Evolutionary conservation across 83 land plant genomes (phyloP).

Genomic region (Isoetes engelmannii): DNA sequence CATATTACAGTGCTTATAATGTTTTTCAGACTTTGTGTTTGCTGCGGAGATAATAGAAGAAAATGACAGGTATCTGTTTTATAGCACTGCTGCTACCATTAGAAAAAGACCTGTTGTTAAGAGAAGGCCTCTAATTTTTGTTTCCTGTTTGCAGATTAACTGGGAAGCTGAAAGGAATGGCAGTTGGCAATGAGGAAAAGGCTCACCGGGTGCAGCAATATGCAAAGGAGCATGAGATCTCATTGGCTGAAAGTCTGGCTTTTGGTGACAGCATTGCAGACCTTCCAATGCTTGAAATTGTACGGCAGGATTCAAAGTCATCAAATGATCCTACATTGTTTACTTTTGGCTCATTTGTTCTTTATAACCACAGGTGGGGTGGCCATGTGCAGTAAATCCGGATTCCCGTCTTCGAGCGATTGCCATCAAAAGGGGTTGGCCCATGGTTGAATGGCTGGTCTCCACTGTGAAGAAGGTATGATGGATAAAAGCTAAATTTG

Average conservation of each 20-base stretch:
- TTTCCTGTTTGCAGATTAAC: slow-evolving; percentile 21
- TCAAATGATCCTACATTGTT: background rate
- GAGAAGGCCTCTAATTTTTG: background rate
- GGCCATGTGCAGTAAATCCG: slow-evolving; percentile 31
- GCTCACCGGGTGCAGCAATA: slow-evolving; percentile 25
- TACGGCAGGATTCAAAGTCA: slow-evolving; percentile 5
- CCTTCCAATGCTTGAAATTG: slow-evolving; percentile 30
- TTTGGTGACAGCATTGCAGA: slow-evolving; percentile 37
- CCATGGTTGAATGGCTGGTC: slow-evolving; percentile 19
- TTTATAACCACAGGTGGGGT: slow-evolving; percentile 19
- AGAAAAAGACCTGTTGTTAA: background rate
- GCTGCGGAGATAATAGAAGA: slow-evolving; percentile 32
- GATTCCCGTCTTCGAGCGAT: slow-evolving; percentile 29
- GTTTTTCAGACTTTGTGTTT: slow-evolving; percentile 24
- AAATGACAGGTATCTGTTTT: slow-evolving; percentile 18
- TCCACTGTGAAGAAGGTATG: too few species aligned
- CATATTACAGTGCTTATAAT: too few species aligned
- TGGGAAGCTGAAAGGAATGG: slow-evolving; percentile 33
- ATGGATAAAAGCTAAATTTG: too few species aligned
- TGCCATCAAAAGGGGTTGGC: slow-evolving; percentile 28
- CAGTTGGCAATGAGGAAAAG: slow-evolving; percentile 28
- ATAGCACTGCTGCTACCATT: background rate
- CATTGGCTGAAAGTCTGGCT: slow-evolving; percentile 22
- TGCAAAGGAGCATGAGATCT: slow-evolving; percentile 19
- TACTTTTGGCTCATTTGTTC: background rate